Evolutionary conservation across 495 filamentous ascomycete species (phyloP).

Genomic region (Cenococcum geophilum): DNA sequence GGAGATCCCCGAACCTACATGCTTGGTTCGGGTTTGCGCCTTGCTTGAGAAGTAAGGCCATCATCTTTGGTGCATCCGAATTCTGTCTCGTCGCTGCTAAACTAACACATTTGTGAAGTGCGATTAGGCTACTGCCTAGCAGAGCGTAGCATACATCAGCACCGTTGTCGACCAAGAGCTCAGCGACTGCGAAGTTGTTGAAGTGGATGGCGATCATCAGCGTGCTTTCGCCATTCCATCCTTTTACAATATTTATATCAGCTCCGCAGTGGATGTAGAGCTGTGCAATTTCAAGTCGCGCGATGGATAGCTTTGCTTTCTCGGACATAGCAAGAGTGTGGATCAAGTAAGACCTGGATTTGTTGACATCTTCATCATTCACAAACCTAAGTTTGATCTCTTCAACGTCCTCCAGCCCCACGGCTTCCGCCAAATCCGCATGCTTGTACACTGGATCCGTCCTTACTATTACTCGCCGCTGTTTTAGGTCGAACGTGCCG

Average conservation of each 20-base stretch:
- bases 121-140: constrained; percentile 10
- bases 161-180: constrained; percentile 14
- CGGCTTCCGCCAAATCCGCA: constrained; percentile 8
- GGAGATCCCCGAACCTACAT: constrained; percentile 7
- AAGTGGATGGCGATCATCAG: constrained; percentile 21
- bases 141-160: constrained; percentile 9
- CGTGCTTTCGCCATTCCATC: constrained; percentile 22
- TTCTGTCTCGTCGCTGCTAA: constrained; percentile 11
- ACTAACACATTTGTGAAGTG: constrained; percentile 22
- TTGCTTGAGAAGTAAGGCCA: constrained; percentile 13
- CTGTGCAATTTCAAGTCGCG: constrained; percentile 12
- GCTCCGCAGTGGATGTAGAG: constrained; percentile 19
- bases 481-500: no score
- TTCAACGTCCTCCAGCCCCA: constrained; percentile 5
- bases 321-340: constrained; percentile 18
- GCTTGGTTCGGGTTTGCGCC: constrained; percentile 17
- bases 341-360: constrained; percentile 22
- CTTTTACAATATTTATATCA: constrained; percentile 17
- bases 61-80: constrained; percentile 11
- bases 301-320: neutral
- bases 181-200: constrained; percentile 18
- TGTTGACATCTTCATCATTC: constrained; percentile 20
- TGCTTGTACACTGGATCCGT: constrained; percentile 14
- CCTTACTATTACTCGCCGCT: neutral
- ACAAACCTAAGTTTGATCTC: constrained; percentile 14